phyloP scores from a whole-genome alignment of 495 filamentous ascomycete genomes.

The Aspergillus panamensis region DNA sequence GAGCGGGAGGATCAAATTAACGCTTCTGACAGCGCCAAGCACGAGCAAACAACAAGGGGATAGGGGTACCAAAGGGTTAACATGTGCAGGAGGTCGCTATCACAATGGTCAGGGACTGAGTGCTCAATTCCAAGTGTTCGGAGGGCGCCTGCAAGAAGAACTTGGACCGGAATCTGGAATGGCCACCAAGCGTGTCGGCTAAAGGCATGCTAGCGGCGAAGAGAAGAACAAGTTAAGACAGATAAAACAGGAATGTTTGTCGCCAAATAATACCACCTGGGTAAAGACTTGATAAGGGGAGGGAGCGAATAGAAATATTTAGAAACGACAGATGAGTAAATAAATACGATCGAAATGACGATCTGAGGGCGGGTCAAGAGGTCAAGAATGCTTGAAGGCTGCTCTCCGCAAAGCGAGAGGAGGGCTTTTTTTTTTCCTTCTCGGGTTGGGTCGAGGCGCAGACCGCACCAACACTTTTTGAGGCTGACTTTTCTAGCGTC shows the following conservation, averaged over 20 bases:
- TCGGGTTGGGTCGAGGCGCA: slow-evolving; percentile 27
- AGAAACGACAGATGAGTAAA: not conserved
- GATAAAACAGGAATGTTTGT: not conserved
- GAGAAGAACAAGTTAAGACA: not conserved
- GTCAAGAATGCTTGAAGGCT: slow-evolving; percentile 1
- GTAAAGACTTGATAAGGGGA: not conserved
- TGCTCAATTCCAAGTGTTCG: not conserved
- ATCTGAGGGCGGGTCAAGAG: not conserved
- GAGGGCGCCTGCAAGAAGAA: not conserved
- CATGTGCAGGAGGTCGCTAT: not conserved
- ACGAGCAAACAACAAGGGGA: not conserved
- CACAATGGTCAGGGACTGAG: not conserved
- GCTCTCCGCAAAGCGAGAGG: slow-evolving; percentile 9
- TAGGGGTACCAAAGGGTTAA: not conserved
- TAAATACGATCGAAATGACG: not conserved
- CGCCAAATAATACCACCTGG: not conserved
- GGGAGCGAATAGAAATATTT: not conserved
- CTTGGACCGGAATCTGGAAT: not conserved
- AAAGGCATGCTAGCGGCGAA: not conserved
- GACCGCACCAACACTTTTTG: slow-evolving; percentile 32
- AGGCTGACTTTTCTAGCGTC: slow-evolving; percentile 47
- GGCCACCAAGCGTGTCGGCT: not conserved
- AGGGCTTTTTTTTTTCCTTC: not conserved
- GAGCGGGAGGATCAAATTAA: not conserved
- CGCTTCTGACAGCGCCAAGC: not conserved